A percentile compares a stretch with the other conserved stretches of the same genome.
phyloP scores from a whole-genome alignment of 352 stramenopile species.

The Phytophthora multivora region DNA sequence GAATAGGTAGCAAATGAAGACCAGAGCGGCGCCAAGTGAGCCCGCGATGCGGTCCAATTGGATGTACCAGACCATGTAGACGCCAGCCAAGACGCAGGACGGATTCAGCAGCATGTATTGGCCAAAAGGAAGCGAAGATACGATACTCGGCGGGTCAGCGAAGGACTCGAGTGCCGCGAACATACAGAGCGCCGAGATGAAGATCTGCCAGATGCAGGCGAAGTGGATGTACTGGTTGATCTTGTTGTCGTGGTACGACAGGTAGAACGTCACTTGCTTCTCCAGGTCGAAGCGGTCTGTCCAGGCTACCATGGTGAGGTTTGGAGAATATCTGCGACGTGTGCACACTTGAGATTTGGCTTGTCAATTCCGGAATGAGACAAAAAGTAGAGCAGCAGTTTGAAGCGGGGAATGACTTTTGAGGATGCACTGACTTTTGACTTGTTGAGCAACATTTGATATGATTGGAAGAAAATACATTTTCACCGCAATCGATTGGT shows the following conservation, averaged over 20 bases:
- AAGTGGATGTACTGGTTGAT: conserved; percentile 87
- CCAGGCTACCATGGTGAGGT: conserved; percentile 35
- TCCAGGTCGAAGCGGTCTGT: conserved; percentile 77
- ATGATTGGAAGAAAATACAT: background rate
- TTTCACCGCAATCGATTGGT: conserved; percentile 1
- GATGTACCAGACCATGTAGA: conserved; percentile 89
- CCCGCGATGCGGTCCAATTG: conserved; percentile 57
- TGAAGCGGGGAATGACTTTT: too few relatives aligned
- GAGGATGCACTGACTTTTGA: background rate
- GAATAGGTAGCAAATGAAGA: conserved; percentile 62
- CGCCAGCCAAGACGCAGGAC: conserved; percentile 45
- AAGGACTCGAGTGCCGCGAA: conserved; percentile 50
- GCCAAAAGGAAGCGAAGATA: conserved; percentile 34
- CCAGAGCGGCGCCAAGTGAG: conserved; percentile 52
- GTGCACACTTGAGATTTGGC: conserved; percentile 23
- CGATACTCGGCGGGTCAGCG: conserved; percentile 24
- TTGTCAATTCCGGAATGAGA: conserved; percentile 22
- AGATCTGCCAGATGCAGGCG: conserved; percentile 85
- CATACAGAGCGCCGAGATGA: conserved; percentile 76
- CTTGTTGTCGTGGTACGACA: conserved; percentile 85
- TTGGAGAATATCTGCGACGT: conserved; percentile 18
- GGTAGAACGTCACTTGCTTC: conserved; percentile 86
- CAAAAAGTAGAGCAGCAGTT: background rate
- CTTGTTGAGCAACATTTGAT: background rate
- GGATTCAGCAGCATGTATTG: conserved; percentile 72